A percentile compares a stretch with the other conserved stretches of the same genome.
Evolutionary conservation across 2,329 filamentous ascomycete species (phyloP).

Genomic region (Colletotrichum destructivum): DNA sequence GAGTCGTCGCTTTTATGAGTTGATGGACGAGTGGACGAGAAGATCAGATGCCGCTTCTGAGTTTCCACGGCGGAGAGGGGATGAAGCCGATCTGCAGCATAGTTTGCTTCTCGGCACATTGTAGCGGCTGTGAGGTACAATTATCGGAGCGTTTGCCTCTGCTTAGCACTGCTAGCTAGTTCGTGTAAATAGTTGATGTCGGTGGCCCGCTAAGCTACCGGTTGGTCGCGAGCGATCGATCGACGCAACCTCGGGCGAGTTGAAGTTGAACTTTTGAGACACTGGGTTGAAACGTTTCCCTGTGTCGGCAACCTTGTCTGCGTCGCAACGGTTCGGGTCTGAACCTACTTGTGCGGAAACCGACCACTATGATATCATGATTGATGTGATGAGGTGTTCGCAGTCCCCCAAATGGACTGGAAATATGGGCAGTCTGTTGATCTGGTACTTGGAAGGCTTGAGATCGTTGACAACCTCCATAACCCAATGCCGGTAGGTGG

Average conservation of each 20-base stretch:
- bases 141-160: background rate
- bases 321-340: background rate
- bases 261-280: background rate
- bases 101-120: background rate
- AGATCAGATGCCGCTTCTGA: conserved; percentile 2
- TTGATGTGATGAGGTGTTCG: background rate
- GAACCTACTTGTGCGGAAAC: too few relatives aligned
- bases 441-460: background rate
- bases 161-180: too few relatives aligned
- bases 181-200: background rate
- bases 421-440: background rate
- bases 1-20: conserved; percentile 2
- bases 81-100: conserved; percentile 10
- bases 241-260: background rate
- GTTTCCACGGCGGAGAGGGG: background rate
- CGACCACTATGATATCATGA: too few relatives aligned
- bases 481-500: too few relatives aligned
- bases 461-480: background rate
- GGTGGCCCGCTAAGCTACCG: too few relatives aligned
- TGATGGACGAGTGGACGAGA: background rate
- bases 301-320: conserved; percentile 4
- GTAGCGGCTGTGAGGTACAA: background rate
- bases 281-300: conserved; percentile 1
- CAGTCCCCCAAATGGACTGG: background rate
- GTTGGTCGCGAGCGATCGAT: background rate